Evolutionary conservation across 805 yeast species (phyloP).

Genomic region (Wickerhamiella brachini): DNA sequence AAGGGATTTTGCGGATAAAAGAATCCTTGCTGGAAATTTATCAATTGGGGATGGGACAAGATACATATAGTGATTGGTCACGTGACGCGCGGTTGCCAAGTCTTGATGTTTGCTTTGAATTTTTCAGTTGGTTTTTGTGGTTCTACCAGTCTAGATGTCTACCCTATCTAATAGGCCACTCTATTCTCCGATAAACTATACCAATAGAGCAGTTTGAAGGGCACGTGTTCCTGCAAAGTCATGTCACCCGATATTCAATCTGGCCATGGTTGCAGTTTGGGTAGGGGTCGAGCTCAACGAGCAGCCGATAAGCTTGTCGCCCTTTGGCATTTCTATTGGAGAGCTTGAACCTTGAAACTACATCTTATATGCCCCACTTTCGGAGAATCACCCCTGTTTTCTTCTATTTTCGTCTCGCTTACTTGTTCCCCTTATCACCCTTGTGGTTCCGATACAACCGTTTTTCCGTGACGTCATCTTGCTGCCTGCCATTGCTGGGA

Average conservation of each 20-base stretch:
- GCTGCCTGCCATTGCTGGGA: not conserved
- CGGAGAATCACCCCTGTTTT: not conserved
- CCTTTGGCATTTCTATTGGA: too few relatives aligned
- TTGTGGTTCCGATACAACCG: not conserved
- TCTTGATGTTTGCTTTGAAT: not conserved
- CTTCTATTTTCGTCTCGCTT: not conserved
- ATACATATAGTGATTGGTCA: not conserved
- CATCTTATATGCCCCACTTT: too few relatives aligned
- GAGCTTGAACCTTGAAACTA: too few relatives aligned
- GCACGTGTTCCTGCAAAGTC: not conserved
- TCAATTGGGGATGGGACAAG: not conserved
- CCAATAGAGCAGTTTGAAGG: not conserved
- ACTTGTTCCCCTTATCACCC: not conserved
- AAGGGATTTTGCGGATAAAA: too few relatives aligned
- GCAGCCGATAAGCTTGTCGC: too few relatives aligned
- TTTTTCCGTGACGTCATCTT: not conserved
- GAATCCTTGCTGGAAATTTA: not conserved
- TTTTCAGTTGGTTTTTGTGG: not conserved
- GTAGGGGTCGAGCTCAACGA: not conserved
- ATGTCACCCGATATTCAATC: not conserved
- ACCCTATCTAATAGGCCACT: too few relatives aligned
- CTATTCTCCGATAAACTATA: too few relatives aligned
- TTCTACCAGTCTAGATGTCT: too few relatives aligned
- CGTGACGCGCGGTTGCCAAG: not conserved
- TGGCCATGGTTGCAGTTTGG: not conserved